Conservation (phyloP, 1,139 yeast species). For the Suhomyces terraborum region DNA sequence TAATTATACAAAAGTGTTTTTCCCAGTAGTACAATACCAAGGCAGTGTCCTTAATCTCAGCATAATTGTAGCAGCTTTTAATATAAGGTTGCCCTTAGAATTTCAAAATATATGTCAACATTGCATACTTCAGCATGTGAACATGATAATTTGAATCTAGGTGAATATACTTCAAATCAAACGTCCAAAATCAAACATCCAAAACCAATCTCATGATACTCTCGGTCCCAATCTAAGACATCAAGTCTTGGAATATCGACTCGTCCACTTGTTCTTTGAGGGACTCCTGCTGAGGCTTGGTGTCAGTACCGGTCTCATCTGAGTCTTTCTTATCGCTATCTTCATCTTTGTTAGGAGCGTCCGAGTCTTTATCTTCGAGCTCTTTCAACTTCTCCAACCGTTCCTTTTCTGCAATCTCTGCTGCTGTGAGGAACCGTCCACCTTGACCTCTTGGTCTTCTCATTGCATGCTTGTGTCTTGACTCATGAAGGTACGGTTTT, state of each 20-base stretch:
- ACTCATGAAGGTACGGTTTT: conserved; percentile 93
- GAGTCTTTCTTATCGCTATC: conserved; percentile 5
- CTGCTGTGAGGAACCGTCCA: conserved; percentile 93
- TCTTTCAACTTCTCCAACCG: conserved; percentile 53
- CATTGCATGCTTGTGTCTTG: conserved; percentile 99
- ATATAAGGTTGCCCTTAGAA: too few species aligned
- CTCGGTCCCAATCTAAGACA: neutral
- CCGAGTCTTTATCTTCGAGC: conserved; percentile 29
- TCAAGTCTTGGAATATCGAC: conserved; percentile 5
- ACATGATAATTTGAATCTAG: too few species aligned
- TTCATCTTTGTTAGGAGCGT: neutral
- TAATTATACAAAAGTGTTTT: conserved; percentile 11
- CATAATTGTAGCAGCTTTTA: too few species aligned
- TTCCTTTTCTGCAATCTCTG: conserved; percentile 89
- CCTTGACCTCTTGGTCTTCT: conserved; percentile 99
- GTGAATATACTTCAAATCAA: too few species aligned
- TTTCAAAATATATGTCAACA: too few species aligned
- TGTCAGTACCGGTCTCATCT: neutral
- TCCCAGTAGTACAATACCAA: conserved; percentile 3
- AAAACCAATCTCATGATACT: neutral
- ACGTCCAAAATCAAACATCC: too few species aligned
- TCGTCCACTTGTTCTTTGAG: conserved; percentile 6
- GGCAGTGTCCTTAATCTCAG: too few species aligned
- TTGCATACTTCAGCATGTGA: too few species aligned
- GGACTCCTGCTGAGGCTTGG: conserved; percentile 6